phyloP scores from a whole-genome alignment of 768 basidiomycete genomes.

The Heimioporus sp. region DNA sequence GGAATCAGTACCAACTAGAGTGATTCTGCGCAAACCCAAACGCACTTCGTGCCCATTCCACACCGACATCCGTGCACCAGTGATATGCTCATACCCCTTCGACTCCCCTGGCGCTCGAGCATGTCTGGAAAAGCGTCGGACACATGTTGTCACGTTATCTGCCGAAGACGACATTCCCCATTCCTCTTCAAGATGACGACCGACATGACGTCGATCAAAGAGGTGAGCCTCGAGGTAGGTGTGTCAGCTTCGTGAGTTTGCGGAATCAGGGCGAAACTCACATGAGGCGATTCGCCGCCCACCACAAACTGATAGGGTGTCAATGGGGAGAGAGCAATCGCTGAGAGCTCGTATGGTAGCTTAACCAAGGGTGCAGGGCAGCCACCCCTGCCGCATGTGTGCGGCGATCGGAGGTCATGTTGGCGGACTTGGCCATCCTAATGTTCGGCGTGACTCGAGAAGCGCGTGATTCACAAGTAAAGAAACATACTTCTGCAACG shows the following conservation, averaged over 20 bases:
- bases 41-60: conserved; percentile 74
- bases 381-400: conserved; percentile 52
- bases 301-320: conserved; percentile 85
- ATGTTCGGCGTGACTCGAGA: conserved; percentile 3
- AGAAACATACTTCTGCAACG: conserved; percentile 64
- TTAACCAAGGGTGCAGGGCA: conserved; percentile 76
- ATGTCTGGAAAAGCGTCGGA: conserved; percentile 71
- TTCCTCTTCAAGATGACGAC: conserved; percentile 57
- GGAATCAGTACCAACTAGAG: conserved; percentile 9
- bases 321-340: conserved; percentile 71
- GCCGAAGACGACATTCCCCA: conserved; percentile 61
- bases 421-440: conserved; percentile 88
- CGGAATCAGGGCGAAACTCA: conserved; percentile 35
- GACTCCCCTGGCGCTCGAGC: conserved; percentile 33
- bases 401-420: conserved; percentile 73
- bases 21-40: neutral
- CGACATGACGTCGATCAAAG: conserved; percentile 77
- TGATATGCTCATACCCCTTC: conserved; percentile 58
- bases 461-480: conserved; percentile 11
- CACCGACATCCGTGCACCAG: conserved; percentile 69
- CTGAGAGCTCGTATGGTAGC: conserved; percentile 63
- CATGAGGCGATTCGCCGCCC: conserved; percentile 76
- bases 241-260: neutral
- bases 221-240: conserved; percentile 34
- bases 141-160: conserved; percentile 68